Evolutionary conservation across 306 rosid genomes (phyloP).

Genomic region (Lathyrus tuberosus): DNA sequence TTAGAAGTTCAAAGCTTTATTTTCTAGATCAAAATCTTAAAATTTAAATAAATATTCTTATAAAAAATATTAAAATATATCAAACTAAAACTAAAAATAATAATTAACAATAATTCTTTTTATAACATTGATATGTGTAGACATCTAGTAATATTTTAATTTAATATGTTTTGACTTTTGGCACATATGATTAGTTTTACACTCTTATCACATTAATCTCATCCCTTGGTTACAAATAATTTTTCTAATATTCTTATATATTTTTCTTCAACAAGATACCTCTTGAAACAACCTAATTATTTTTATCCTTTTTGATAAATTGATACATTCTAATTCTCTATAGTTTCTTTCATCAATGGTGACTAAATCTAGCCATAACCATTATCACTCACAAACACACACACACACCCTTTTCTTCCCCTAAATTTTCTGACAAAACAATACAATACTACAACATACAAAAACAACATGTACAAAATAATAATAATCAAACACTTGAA

Average conservation of each 20-base stretch:
- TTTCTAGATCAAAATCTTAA: no score
- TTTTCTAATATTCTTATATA: neutral
- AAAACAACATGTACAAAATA: constrained; percentile 29
- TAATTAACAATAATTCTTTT: no score
- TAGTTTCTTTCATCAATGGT: neutral
- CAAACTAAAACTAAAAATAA: no score
- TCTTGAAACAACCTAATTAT: neutral
- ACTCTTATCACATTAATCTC: neutral
- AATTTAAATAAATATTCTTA: no score
- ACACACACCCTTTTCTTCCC: constrained; percentile 60
- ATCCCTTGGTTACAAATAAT: neutral
- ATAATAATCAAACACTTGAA: constrained; percentile 39
- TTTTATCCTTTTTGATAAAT: neutral
- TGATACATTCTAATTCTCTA: constrained; percentile 1
- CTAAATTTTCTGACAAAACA: constrained; percentile 36
- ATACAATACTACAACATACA: neutral
- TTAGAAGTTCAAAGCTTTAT: no score
- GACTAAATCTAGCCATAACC: constrained; percentile 2
- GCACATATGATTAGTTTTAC: neutral
- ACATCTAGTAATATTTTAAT: neutral
- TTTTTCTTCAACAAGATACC: constrained; percentile 20
- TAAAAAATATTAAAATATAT: no score
- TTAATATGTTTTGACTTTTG: neutral
- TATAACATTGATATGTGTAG: no score
- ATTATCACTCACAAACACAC: constrained; percentile 12